Percentiles rank a stretch among this genome's conserved stretches.
Evolutionary conservation across 2,329 filamentous ascomycete species (phyloP).

Genomic region (Fonsecaea nubica): DNA sequence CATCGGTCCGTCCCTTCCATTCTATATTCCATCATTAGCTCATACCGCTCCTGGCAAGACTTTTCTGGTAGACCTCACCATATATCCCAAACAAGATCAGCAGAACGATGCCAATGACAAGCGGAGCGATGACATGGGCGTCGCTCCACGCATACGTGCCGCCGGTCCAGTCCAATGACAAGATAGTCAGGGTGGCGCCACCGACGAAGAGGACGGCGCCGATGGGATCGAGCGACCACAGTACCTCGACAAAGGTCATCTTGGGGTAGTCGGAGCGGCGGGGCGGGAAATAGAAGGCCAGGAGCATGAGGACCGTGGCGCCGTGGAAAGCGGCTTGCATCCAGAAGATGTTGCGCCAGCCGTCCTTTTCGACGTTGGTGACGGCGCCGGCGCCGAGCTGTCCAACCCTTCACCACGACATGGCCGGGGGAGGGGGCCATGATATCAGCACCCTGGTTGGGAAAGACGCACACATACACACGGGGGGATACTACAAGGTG

Average conservation of each 20-base stretch:
- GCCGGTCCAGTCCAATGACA: conserved; percentile 56
- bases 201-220: conserved; percentile 54
- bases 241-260: conserved; percentile 48
- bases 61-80: neutral
- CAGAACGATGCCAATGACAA: conserved; percentile 46
- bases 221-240: conserved; percentile 58
- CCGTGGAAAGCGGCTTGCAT: conserved; percentile 62
- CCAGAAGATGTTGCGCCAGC: conserved; percentile 67
- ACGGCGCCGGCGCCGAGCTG: conserved; percentile 59
- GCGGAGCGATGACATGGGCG: conserved; percentile 46
- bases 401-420: conserved; percentile 49
- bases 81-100: conserved; percentile 11
- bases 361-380: conserved; percentile 50
- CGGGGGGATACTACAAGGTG: neutral
- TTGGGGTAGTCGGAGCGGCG: conserved; percentile 47
- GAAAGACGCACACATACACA: too few species aligned
- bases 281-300: conserved; percentile 56
- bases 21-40: conserved; percentile 46
- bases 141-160: conserved; percentile 48
- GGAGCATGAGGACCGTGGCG: conserved; percentile 54
- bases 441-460: too few species aligned
- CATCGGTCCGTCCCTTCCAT: conserved; percentile 62
- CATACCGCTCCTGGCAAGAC: neutral
- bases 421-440: too few species aligned
- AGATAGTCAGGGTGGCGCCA: conserved; percentile 52